These are phyloP conservation scores for Hanseniaspora thailandica DNA, from an alignment of 805 yeast genomes.

Conservation along the genomic window DNA sequence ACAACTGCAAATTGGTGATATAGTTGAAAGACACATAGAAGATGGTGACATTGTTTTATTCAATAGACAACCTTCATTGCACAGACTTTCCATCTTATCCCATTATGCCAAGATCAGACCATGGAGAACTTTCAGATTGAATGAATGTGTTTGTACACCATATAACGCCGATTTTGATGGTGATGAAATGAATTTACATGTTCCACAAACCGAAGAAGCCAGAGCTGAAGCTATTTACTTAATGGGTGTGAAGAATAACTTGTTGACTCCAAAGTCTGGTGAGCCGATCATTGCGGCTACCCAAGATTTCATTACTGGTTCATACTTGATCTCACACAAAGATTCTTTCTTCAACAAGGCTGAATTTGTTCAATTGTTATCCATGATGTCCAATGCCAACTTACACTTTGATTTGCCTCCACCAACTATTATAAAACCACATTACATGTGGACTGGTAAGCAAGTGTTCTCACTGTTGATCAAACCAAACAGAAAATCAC, in stretches of 20 bases:
- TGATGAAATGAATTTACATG: conserved; percentile 97
- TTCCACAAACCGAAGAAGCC: conserved; percentile 98
- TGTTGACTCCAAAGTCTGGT: conserved; percentile 93
- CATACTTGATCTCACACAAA: conserved; percentile 81
- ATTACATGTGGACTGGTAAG: conserved; percentile 90
- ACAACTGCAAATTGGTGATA: conserved; percentile 71
- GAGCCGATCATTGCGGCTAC: conserved; percentile 99
- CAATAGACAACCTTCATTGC: conserved; percentile 96
- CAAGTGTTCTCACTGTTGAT: conserved; percentile 84
- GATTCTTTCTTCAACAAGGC: conserved; percentile 89
- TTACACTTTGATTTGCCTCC: conserved; percentile 87
- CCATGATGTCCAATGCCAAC: conserved; percentile 94
- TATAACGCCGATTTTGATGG: conserved; percentile 99
- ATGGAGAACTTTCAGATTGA: conserved; percentile 93
- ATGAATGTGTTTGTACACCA: conserved; percentile 98
- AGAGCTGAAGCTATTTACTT: conserved; percentile 95
- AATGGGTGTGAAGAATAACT: conserved; percentile 94
- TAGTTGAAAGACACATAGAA: conserved; percentile 91
- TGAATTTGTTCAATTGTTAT: conserved; percentile 62
- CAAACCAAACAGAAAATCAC: conserved; percentile 62
- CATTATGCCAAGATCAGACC: conserved; percentile 95
- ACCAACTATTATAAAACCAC: conserved; percentile 86
- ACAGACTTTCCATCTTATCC: conserved; percentile 82
- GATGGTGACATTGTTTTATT: conserved; percentile 94
- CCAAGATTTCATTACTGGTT: conserved; percentile 97